Conservation (phyloP, 176 grass and related monocot species). For the Secale cereale region DNA sequence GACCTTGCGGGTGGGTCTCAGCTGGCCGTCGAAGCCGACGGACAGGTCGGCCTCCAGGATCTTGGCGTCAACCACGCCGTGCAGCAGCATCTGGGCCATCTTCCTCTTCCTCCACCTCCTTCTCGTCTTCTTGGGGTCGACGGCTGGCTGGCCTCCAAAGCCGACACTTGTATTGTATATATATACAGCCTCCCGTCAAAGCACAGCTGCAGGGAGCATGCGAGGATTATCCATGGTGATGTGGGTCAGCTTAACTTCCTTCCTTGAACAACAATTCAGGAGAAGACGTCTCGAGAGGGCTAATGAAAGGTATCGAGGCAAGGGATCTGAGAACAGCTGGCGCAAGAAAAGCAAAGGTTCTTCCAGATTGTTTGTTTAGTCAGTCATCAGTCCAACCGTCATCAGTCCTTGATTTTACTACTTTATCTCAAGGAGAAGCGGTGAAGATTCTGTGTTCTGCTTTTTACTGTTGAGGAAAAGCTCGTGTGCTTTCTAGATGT, state of each 20-base stretch:
- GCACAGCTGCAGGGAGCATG: background rate
- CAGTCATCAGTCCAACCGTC: no score
- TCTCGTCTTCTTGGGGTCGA: background rate
- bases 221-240: background rate
- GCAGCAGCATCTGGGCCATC: slow-evolving; percentile 47
- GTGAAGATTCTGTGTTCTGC: background rate
- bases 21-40: background rate
- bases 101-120: background rate
- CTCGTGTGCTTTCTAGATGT: background rate
- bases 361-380: background rate
- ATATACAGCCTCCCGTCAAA: background rate
- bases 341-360: slow-evolving; percentile 31
- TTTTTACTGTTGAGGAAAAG: background rate
- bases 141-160: background rate
- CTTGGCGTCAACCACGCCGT: slow-evolving; percentile 41
- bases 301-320: slow-evolving; percentile 28
- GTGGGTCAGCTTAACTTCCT: slow-evolving; percentile 15
- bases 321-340: slow-evolving; percentile 27
- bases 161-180: background rate
- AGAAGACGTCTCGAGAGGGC: background rate
- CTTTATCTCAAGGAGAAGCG: background rate
- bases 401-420: background rate
- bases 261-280: slow-evolving; percentile 22
- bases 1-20: slow-evolving; percentile 36
- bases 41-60: slow-evolving; percentile 42